These are phyloP conservation scores for Apiospora koreana DNA, from an alignment of 2,329 filamentous ascomycete genomes.

Conservation along the genomic window DNA sequence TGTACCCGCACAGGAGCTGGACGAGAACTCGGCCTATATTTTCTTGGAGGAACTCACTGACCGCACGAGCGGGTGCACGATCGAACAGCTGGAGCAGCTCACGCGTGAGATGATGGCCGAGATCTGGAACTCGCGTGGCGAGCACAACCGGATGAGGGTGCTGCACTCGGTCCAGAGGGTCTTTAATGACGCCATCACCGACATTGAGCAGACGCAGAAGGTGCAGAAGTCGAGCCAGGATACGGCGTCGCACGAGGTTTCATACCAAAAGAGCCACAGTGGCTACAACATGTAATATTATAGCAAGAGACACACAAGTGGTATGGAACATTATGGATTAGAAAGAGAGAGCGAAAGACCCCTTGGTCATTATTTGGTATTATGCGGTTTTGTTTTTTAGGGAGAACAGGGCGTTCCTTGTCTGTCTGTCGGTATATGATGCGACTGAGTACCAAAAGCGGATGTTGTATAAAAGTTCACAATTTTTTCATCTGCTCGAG, in stretches of 20 bases:
- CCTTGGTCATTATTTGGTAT: not conserved
- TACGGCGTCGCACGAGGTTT: not conserved
- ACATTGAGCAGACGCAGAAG: constrained; percentile 54
- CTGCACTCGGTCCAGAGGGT: constrained; percentile 62
- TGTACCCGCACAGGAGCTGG: constrained; percentile 44
- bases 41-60: constrained; percentile 66
- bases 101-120: constrained; percentile 88
- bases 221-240: constrained; percentile 5
- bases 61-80: constrained; percentile 73
- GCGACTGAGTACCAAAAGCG: constrained; percentile 1
- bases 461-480: not conserved
- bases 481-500: not conserved
- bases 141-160: constrained; percentile 83
- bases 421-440: not conserved
- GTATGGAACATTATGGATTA: not conserved
- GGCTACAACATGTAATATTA: constrained; percentile 7
- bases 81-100: constrained; percentile 95
- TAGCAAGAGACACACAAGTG: not conserved
- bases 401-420: not conserved
- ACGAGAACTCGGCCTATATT: constrained; percentile 51
- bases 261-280: not conserved
- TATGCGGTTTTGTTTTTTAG: not conserved
- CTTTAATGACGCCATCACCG: constrained; percentile 74
- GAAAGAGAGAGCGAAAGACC: not conserved
- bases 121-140: constrained; percentile 76